Evolutionary conservation across 2,329 filamentous ascomycete species (phyloP).

Genomic region (Tolypocladium ophioglossoides): DNA sequence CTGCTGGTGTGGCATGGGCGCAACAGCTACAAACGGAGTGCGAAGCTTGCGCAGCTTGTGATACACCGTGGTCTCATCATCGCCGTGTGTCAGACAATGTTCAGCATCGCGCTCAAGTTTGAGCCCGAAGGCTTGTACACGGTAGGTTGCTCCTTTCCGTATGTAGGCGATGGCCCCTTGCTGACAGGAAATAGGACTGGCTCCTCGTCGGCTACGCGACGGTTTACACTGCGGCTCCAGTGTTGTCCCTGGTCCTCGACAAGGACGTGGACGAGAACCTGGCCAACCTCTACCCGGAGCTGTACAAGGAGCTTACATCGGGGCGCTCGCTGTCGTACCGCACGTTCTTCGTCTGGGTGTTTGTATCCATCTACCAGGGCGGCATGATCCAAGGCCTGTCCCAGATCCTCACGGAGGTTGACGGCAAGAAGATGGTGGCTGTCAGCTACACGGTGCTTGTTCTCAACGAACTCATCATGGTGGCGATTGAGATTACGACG

Average conservation of each 20-base stretch:
- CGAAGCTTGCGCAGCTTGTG: constrained; percentile 94
- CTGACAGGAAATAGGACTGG: constrained; percentile 56
- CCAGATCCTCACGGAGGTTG: constrained; percentile 74
- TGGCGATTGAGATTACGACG: constrained; percentile 89
- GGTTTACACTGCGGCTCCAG: constrained; percentile 85
- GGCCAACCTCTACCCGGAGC: constrained; percentile 88
- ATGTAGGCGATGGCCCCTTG: background rate
- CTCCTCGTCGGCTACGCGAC: constrained; percentile 94
- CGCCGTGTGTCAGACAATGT: constrained; percentile 92
- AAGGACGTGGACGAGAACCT: constrained; percentile 90
- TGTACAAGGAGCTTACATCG: constrained; percentile 93
- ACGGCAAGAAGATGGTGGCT: constrained; percentile 67
- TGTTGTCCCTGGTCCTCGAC: constrained; percentile 88
- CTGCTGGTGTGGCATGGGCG: constrained; percentile 97
- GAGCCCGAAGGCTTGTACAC: constrained; percentile 91
- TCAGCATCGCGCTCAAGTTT: constrained; percentile 84
- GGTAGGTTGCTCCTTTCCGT: constrained; percentile 20
- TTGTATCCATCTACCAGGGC: constrained; percentile 91
- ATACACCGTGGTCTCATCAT: constrained; percentile 96
- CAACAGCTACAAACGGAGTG: constrained; percentile 92
- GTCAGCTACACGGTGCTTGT: constrained; percentile 89
- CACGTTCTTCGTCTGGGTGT: constrained; percentile 94
- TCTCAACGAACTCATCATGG: constrained; percentile 94
- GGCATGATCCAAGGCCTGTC: constrained; percentile 90
- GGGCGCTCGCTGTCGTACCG: constrained; percentile 81